Evolutionary conservation across 768 basidiomycete species (phyloP), one percentile per base, ranked within the genome.

Genomic region (Xerocomellus intermedius): DNA sequence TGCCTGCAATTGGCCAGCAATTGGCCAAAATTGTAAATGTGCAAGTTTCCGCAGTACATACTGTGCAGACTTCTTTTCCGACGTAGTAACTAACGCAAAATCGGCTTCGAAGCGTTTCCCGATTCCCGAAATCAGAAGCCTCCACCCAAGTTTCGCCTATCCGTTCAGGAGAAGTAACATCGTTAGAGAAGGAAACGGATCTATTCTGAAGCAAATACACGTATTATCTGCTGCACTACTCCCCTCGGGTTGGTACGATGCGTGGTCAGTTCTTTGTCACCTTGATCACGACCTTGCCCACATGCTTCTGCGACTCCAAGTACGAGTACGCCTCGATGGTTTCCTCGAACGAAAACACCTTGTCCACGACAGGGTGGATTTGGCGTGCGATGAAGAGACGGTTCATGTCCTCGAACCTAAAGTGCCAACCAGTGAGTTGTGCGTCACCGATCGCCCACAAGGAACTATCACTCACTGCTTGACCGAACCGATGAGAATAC

Each of bases 281-380:
- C 68, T 75, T 76, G 55, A 84, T 79, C 17, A 81, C 24, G 24
- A 85, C 76, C 69, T 87, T 85, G 16, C 85, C 85, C 21, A 84
- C 78, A 64, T 85, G 82, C 54, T 75, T 74, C 24, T 24, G 24
- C 24, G 24, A 24, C 24, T 24, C 24, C 24, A 24, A 24, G 24
- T 24, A 24, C 24, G 24, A 24, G 5, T 24, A 24, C 24, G 24
- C 24, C 56, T 77, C 70, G 28, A 73, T 66, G 7, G 77, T 71
- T n/a, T 85, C 65, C 44, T 80, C 78, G 61, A 84, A 87, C 12
- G 71, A 52, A 72, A 86, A 86, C 0, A 84, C 77, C 67, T 77
- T 79, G 73, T 84, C 79, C 38, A 85, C 66, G 21, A 82, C 72
- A 1, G 84, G 84, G 19, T 67, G 74, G 4, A 82, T 77, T 37